Evolutionary conservation across 2,329 filamentous ascomycete species (phyloP).

Genomic region (Talaromyces sp.): DNA sequence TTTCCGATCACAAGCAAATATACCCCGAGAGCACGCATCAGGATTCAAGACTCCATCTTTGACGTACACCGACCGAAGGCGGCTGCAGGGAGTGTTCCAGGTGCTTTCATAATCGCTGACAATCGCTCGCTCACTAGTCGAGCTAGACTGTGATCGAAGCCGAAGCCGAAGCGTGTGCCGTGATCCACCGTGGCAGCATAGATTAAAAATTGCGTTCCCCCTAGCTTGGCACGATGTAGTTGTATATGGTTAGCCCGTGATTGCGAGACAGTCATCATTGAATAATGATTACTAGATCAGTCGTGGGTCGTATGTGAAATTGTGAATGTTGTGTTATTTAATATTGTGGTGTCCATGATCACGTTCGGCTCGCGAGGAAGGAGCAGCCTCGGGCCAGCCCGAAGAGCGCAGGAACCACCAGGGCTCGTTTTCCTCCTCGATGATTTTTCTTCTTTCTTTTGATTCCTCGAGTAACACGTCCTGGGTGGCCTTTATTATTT

Average conservation of each 20-base stretch:
- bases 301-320: too few relatives aligned
- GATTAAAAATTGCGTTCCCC: too few relatives aligned
- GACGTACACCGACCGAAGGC: background rate
- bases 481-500: background rate
- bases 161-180: background rate
- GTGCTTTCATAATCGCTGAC: background rate
- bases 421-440: background rate
- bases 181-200: background rate
- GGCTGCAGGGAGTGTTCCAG: background rate
- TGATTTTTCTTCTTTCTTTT: background rate
- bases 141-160: conserved; percentile 7
- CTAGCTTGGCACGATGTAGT: too few relatives aligned
- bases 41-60: background rate
- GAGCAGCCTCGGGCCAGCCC: background rate
- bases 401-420: background rate
- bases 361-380: background rate
- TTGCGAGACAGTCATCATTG: too few relatives aligned
- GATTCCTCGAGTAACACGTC: background rate
- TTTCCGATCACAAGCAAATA: background rate
- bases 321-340: too few relatives aligned
- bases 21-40: background rate
- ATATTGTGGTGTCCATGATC: background rate
- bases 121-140: background rate
- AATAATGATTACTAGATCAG: too few relatives aligned
- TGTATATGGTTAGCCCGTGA: too few relatives aligned